phyloP scores from a whole-genome alignment of 2,329 filamentous ascomycete genomes.

The Seiridium cupressi region DNA sequence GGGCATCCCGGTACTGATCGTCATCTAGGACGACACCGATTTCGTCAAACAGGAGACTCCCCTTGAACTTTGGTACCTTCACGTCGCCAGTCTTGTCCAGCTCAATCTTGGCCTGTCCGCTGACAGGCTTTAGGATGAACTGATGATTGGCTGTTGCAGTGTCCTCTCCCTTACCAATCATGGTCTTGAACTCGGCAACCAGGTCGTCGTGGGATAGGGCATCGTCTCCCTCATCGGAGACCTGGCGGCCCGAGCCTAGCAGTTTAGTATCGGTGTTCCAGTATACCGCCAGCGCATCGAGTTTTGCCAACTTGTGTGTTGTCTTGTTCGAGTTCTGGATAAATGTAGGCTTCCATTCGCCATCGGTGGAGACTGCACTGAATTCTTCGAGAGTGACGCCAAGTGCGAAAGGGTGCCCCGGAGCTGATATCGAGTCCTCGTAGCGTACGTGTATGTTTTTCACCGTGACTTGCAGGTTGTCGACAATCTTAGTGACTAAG shows the following conservation, averaged over 20 bases:
- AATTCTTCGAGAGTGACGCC: slow-evolving; percentile 93
- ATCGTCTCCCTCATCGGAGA: slow-evolving; percentile 56
- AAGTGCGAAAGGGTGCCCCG: slow-evolving; percentile 90
- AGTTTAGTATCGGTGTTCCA: slow-evolving; percentile 95
- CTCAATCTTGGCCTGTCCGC: slow-evolving; percentile 89
- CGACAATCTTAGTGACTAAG: slow-evolving; percentile 91
- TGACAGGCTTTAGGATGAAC: slow-evolving; percentile 94
- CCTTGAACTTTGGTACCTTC: slow-evolving; percentile 82
- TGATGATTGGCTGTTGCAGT: slow-evolving; percentile 63
- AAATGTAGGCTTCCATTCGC: slow-evolving; percentile 92
- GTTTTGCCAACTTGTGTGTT: slow-evolving; percentile 90
- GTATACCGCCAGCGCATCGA: slow-evolving; percentile 89
- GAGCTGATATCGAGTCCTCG: slow-evolving; percentile 93
- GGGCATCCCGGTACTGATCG: slow-evolving; percentile 90
- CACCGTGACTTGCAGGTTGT: slow-evolving; percentile 95
- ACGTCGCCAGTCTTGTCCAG: slow-evolving; percentile 87
- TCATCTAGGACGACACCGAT: slow-evolving; percentile 98
- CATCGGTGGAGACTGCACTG: slow-evolving; percentile 93
- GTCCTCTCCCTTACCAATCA: slow-evolving; percentile 73
- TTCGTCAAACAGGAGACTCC: slow-evolving; percentile 90
- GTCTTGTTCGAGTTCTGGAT: slow-evolving; percentile 81
- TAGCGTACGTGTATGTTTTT: slow-evolving; percentile 99
- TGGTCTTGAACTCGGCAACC: slow-evolving; percentile 70
- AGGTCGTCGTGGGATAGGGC: slow-evolving; percentile 72
- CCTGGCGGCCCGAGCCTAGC: slow-evolving; percentile 77